Conservation (phyloP, 805 yeast genomes). For the Myxozyma lipomycoides region DNA sequence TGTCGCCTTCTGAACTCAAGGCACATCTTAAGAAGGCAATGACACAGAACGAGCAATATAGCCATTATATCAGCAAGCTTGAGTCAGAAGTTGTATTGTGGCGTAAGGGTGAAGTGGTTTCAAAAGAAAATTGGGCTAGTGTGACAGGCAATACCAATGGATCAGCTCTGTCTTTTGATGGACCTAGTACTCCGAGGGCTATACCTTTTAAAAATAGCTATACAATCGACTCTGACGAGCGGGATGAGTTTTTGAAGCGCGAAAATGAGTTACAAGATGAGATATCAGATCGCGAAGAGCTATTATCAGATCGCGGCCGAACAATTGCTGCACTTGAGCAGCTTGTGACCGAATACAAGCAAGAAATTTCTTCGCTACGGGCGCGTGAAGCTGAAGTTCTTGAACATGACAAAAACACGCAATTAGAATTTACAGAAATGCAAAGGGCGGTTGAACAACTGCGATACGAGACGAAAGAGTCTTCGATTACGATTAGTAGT, state of each 20-base stretch:
- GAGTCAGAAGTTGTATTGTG: slow-evolving; percentile 43
- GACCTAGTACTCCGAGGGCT: slow-evolving; percentile 7
- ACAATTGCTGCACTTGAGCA: slow-evolving; percentile 27
- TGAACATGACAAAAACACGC: slow-evolving; percentile 1
- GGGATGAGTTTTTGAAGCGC: slow-evolving; percentile 31
- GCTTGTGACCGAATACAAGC: slow-evolving; percentile 5
- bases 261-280: slow-evolving; percentile 37
- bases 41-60: slow-evolving; percentile 32
- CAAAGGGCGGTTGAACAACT: slow-evolving; percentile 17
- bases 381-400: slow-evolving; percentile 8
- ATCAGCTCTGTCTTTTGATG: slow-evolving; percentile 4
- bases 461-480: slow-evolving; percentile 21
- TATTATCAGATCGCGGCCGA: slow-evolving; percentile 33
- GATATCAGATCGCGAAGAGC: slow-evolving; percentile 33
- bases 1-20: slow-evolving; percentile 49
- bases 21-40: slow-evolving; percentile 38
- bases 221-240: slow-evolving; percentile 17
- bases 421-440: slow-evolving; percentile 9
- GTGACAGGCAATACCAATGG: neutral
- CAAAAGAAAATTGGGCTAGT: slow-evolving; percentile 32
- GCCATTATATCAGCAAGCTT: slow-evolving; percentile 40
- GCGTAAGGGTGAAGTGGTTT: slow-evolving; percentile 38
- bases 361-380: slow-evolving; percentile 11
- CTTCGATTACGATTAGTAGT: slow-evolving; percentile 18
- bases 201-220: neutral